Evolutionary conservation across 768 basidiomycete species (phyloP).

Genomic region (Mycena epipterygia): DNA sequence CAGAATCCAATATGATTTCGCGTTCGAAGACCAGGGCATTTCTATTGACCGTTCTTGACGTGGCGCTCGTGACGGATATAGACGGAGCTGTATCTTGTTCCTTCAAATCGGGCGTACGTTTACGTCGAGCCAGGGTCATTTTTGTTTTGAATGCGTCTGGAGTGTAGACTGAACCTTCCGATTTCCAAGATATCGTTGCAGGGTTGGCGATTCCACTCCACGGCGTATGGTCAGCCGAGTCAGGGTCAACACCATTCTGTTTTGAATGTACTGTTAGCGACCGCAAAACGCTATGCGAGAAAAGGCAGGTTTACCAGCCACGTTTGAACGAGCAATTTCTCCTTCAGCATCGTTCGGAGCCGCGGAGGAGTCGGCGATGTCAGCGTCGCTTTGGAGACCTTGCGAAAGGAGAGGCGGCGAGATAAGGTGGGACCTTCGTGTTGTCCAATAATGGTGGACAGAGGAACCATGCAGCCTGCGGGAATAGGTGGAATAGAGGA

Average conservation of each 20-base stretch:
- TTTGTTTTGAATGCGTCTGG: conserved; percentile 46
- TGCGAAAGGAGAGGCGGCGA: conserved; percentile 21
- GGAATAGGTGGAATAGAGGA: conserved; percentile 49
- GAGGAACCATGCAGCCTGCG: conserved; percentile 40
- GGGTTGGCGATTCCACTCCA: conserved; percentile 48
- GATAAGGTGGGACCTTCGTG: conserved; percentile 49
- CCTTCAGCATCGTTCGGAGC: conserved; percentile 52
- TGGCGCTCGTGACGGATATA: conserved; percentile 6
- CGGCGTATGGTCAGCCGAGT: conserved; percentile 56
- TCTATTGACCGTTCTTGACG: conserved; percentile 37
- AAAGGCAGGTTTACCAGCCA: conserved; percentile 53
- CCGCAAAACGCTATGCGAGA: background rate
- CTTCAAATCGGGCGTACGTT: background rate
- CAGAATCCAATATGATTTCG: conserved; percentile 47
- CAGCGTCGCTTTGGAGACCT: conserved; percentile 38
- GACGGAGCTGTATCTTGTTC: conserved; percentile 24
- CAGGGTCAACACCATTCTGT: conserved; percentile 45
- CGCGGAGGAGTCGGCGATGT: conserved; percentile 55
- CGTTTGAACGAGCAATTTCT: conserved; percentile 53
- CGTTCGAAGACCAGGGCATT: conserved; percentile 52
- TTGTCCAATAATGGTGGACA: conserved; percentile 44
- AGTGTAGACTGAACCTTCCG: conserved; percentile 57
- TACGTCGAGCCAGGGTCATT: conserved; percentile 34
- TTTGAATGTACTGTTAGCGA: conserved; percentile 21
- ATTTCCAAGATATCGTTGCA: conserved; percentile 46